Conservation (phyloP, 208 protist species). For the Acanthamoeba triangularis region DNA sequence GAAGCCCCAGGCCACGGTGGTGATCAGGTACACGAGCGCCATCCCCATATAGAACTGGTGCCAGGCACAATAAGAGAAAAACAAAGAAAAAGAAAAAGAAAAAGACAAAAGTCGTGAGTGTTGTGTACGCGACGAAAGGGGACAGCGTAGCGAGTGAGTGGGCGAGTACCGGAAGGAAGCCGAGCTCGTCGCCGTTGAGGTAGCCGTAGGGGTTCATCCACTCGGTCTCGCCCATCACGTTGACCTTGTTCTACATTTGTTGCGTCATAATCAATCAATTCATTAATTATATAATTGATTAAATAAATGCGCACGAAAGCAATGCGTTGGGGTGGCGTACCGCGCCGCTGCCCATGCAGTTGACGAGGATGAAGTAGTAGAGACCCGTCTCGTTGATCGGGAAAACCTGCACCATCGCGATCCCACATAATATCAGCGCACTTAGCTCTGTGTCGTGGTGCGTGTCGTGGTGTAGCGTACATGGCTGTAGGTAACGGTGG, state of each 20-base stretch:
- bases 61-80: not conserved
- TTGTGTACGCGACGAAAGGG: too few species aligned
- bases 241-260: not conserved
- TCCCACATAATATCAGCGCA: not conserved
- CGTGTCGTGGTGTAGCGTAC: not conserved
- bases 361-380: conserved; percentile 66
- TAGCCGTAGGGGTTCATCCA: conserved; percentile 75
- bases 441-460: not conserved
- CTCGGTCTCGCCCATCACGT: not conserved
- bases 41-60: conserved; percentile 36
- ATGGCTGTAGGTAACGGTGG: not conserved
- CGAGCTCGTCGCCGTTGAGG: conserved; percentile 54
- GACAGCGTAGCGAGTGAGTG: too few species aligned
- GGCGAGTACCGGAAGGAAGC: conserved; percentile 63
- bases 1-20: conserved; percentile 15
- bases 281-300: too few species aligned
- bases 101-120: too few species aligned
- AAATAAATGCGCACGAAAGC: not conserved
- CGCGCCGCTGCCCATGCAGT: conserved; percentile 5
- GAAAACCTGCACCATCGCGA: not conserved
- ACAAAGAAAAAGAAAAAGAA: too few species aligned
- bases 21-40: conserved; percentile 19
- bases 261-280: not conserved
- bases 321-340: not conserved
- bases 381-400: conserved; percentile 38